phyloP scores from a whole-genome alignment of 2,329 filamentous ascomycete species.

The Lachnum nothofagi region DNA sequence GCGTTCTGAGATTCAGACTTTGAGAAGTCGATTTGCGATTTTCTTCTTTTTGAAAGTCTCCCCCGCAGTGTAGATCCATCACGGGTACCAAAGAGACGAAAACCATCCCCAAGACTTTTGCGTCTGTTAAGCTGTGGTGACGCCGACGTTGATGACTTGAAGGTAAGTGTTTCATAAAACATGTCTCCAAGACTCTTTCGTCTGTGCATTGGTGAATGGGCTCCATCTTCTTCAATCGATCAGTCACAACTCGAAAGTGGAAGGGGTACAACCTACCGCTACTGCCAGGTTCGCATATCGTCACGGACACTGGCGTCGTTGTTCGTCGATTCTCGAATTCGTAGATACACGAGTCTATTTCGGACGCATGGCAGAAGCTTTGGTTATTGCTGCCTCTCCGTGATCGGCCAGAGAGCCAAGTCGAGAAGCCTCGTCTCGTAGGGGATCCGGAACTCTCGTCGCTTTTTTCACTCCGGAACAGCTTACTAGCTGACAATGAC shows the following conservation, averaged over 20 bases:
- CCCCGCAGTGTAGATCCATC: neutral
- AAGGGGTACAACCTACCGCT: neutral
- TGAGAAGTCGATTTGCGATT: neutral
- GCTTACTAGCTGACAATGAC: neutral
- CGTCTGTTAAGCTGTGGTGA: constrained; percentile 8
- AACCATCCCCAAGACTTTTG: constrained; percentile 25
- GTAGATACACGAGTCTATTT: no score
- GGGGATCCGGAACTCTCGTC: constrained; percentile 3
- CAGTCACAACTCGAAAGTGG: neutral
- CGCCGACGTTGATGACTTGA: neutral
- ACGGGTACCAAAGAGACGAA: neutral
- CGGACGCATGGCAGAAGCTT: neutral
- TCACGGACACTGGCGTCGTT: neutral
- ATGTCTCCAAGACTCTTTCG: constrained; percentile 23
- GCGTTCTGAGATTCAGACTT: neutral
- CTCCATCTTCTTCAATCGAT: neutral
- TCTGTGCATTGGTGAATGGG: neutral
- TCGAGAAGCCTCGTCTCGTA: constrained; percentile 12
- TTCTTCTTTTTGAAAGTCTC: constrained; percentile 3
- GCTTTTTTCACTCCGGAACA: constrained; percentile 4
- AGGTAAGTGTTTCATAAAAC: neutral
- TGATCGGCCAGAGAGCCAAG: constrained; percentile 1
- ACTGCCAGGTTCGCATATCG: neutral
- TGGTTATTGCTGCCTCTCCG: neutral
- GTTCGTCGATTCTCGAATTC: neutral